phyloP scores from a whole-genome alignment of 2,329 filamentous ascomycete genomes.

The Scolecobasidium constrictum region DNA sequence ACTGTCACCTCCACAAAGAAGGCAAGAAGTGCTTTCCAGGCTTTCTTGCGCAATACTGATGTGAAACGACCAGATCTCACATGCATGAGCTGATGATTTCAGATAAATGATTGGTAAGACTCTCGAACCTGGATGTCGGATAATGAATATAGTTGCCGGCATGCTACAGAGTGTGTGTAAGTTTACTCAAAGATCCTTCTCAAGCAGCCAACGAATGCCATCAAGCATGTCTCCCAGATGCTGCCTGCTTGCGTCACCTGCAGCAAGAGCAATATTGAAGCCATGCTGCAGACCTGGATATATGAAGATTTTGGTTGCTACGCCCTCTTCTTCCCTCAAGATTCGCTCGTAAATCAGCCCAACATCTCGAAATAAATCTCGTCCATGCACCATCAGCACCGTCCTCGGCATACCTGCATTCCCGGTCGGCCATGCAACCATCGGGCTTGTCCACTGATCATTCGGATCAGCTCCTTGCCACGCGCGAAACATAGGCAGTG shows the following conservation, averaged over 20 bases:
- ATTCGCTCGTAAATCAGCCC: constrained; percentile 10
- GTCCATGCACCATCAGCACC: constrained; percentile 11
- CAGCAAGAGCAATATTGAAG: not conserved
- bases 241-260: not conserved
- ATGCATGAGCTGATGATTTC: too few species aligned
- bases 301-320: constrained; percentile 9
- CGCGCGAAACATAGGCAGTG: not conserved
- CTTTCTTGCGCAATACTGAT: too few species aligned
- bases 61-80: too few species aligned
- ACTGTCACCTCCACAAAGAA: too few species aligned
- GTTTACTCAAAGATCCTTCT: too few species aligned
- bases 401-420: constrained; percentile 7
- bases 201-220: not conserved
- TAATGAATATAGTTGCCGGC: too few species aligned
- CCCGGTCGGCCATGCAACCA: not conserved
- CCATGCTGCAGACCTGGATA: constrained; percentile 12
- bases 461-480: not conserved
- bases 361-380: constrained; percentile 11
- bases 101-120: too few species aligned
- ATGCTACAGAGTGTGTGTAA: too few species aligned
- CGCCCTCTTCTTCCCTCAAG: constrained; percentile 10
- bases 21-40: too few species aligned
- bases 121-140: too few species aligned
- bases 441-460: not conserved
- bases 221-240: not conserved